Base-by-base conservation (phyloP, 306 rosid species). In the Aeschynomene evenia region DNA sequence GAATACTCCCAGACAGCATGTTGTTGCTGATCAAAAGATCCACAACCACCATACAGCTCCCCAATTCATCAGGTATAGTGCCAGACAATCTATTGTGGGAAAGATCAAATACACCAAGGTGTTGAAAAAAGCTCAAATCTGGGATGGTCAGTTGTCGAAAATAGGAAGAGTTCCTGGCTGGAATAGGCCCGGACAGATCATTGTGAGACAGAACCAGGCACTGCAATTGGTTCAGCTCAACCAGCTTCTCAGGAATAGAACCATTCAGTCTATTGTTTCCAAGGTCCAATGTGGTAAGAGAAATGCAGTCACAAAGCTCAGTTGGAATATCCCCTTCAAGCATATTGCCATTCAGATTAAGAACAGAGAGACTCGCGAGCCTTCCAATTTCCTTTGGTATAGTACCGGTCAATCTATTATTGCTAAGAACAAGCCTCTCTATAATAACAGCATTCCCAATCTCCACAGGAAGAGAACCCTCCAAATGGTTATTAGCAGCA, bases 171-270 rank as follows among this genome's bases (percentile, higher is more conserved):
- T 79, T 59, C 68, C 73, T 89, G 10, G 87, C 59, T 65, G 99
- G 99, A 62, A 95, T 86, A n/a, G 86, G n/a, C 21, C 99, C 99
- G 1, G 93, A 88, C 3, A 95, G 81, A 64, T 84, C 68, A 69
- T 95, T 95, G 76, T 87, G 86, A n/a, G 99, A 95, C 52, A 95
- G 97, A 66, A 95, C 97, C 2, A 95, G 71, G 61, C 99, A 91
- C 68, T 91, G 96, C 50, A 95, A 72, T 63, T 87, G 86, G 75
- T 84, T 59, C 45, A 95, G 84, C 21, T 80, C 79, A 20, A 79
- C 85, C 31, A 95, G 73, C 65, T 69, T 71, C 73, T 80, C 86
- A 0, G 99, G 99, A 48, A 95, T 95, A 2, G 88, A 73, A 23
- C 95, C 97, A 9, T 53, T 75, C 29, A 95, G 82, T 29, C 40